Evolutionary conservation across 805 yeast genomes (phyloP).

Genomic region (Teunomyces atbi): DNA sequence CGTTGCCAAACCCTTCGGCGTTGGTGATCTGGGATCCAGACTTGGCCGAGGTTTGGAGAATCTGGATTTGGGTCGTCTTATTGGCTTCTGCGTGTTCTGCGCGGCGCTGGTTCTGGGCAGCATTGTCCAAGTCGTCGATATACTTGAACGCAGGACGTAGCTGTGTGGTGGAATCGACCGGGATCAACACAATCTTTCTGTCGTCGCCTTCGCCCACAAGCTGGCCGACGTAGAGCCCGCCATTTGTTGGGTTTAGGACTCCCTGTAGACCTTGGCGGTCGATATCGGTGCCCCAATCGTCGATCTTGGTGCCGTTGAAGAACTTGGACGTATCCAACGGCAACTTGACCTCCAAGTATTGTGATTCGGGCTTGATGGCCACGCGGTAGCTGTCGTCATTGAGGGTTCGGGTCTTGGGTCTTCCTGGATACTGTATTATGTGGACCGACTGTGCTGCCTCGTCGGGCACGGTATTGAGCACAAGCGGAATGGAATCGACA

Average conservation of each 20-base stretch:
- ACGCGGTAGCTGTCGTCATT: constrained; percentile 36
- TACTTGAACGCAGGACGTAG: constrained; percentile 79
- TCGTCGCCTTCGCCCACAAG: constrained; percentile 19
- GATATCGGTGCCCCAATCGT: constrained; percentile 60
- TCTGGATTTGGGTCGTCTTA: constrained; percentile 32
- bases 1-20: constrained; percentile 26
- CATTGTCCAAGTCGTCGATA: constrained; percentile 59
- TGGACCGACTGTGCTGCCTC: constrained; percentile 30
- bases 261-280: constrained; percentile 68
- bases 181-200: constrained; percentile 57
- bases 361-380: constrained; percentile 59
- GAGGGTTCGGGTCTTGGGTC: constrained; percentile 44
- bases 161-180: constrained; percentile 69
- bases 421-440: constrained; percentile 44
- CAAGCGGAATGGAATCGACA: constrained; percentile 37
- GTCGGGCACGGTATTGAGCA: constrained; percentile 24
- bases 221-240: constrained; percentile 40
- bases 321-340: constrained; percentile 70
- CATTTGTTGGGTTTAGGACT: constrained; percentile 54
- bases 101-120: constrained; percentile 38
- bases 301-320: constrained; percentile 63
- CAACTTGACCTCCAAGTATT: constrained; percentile 69
- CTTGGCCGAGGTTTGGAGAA: constrained; percentile 42
- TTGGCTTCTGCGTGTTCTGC: constrained; percentile 35
- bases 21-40: constrained; percentile 18